Evolutionary conservation across 202 grass and related monocot species (phyloP).

Genomic region (Cymbopogon flexuosus): DNA sequence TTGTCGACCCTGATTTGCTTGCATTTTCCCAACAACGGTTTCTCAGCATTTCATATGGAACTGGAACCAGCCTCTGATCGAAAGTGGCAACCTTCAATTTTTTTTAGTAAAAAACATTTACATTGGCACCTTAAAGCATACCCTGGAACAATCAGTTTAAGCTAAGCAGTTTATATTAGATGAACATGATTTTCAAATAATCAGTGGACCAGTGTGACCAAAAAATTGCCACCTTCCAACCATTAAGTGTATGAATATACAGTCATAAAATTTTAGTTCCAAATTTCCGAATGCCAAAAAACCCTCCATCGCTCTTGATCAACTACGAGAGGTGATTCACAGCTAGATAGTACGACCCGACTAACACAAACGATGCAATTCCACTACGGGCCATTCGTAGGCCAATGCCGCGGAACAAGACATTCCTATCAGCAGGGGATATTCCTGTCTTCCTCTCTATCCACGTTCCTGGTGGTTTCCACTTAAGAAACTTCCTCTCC

Average conservation of each 20-base stretch:
- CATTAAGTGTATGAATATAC: background rate
- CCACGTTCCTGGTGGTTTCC: conserved; percentile 67
- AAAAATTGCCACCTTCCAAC: background rate
- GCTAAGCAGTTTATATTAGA: background rate
- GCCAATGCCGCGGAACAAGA: conserved; percentile 65
- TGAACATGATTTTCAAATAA: background rate
- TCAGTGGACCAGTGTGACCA: background rate
- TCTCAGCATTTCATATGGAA: background rate
- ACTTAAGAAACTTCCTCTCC: conserved; percentile 85
- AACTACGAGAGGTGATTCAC: conserved; percentile 57
- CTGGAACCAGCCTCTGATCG: background rate
- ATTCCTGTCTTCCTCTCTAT: conserved; percentile 81
- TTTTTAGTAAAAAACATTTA: conserved; percentile 9
- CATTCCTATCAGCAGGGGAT: conserved; percentile 57
- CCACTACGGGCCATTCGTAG: conserved; percentile 60
- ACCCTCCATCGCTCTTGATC: background rate
- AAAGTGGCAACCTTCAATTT: background rate
- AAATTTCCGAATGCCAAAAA: background rate
- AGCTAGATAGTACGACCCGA: conserved; percentile 64
- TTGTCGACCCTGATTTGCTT: conserved; percentile 9
- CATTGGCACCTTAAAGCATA: conserved; percentile 3
- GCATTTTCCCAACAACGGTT: conserved; percentile 7
- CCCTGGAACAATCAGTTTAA: conserved; percentile 8
- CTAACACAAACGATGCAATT: conserved; percentile 67
- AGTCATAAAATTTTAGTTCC: background rate